Percentiles rank a stretch among this genome's conserved stretches.
Conservation (phyloP, 495 filamentous ascomycete genomes). For the Elasticomyces elasticus region DNA sequence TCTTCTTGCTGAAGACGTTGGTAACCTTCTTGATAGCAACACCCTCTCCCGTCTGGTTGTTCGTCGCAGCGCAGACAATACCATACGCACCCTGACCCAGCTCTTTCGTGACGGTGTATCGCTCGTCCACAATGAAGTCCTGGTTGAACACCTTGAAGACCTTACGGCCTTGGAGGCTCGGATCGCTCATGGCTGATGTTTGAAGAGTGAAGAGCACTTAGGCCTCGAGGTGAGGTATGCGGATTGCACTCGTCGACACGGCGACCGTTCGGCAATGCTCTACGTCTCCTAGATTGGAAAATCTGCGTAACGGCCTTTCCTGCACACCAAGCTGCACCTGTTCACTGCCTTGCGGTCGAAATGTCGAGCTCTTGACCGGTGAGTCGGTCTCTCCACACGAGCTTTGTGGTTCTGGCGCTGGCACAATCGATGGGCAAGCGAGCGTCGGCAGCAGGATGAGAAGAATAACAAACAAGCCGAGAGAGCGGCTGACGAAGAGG, state of each 20-base stretch:
- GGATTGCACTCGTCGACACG: neutral
- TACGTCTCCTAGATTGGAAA: too few relatives aligned
- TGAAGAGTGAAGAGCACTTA: neutral
- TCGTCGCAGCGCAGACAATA: slow-evolving; percentile 95
- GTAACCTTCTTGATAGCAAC: slow-evolving; percentile 99
- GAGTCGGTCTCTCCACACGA: too few relatives aligned
- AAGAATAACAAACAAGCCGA: neutral
- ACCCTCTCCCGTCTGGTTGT: slow-evolving; percentile 83
- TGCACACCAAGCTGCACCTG: too few relatives aligned
- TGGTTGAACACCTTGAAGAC: slow-evolving; percentile 99
- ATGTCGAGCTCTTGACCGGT: neutral
- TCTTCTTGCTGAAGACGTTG: slow-evolving; percentile 99
- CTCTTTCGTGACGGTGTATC: slow-evolving; percentile 98
- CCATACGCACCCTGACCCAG: slow-evolving; percentile 96
- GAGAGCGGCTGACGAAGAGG: neutral
- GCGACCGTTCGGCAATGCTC: neutral
- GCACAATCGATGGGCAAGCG: neutral
- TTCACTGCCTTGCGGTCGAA: too few relatives aligned
- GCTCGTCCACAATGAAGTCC: slow-evolving; percentile 96
- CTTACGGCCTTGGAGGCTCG: slow-evolving; percentile 54
- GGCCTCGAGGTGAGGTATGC: neutral
- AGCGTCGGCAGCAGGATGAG: neutral
- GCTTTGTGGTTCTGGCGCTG: neutral
- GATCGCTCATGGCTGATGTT: slow-evolving; percentile 12
- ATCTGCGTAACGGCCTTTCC: too few relatives aligned